Base-by-base conservation (phyloP, 2,329 filamentous ascomycete genomes). In the Pseudogymnoascus sp. region DNA sequence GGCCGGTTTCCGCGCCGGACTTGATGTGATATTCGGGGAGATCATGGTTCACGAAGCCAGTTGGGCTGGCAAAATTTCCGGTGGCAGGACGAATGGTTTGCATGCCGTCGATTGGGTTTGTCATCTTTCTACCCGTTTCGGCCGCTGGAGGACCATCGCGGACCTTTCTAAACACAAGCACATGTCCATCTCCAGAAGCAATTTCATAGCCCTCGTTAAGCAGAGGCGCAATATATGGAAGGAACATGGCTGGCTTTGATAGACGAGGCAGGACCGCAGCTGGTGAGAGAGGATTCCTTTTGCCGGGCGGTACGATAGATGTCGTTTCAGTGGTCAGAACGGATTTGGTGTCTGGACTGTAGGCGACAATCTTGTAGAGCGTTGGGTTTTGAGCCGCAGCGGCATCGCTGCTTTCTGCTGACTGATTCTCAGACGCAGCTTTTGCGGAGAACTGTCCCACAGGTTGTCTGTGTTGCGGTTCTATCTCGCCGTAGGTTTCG, bases 111-210 rank as follows among this genome's bases (percentile, higher is more conserved):
- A 88, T 83, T 0, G 85, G 84, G 66, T 87, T 87, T 30, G 64
- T 67, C 8, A 62, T 62, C 6, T 63, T 57, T 59, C 65, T 57
- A 61, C 78, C 77, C 68, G 78, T 85, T 85, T 65, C 83, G 69
- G 12, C 67, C n/a, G 32, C 22, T 30, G 16, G 12, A 39, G 22
- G 63, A 61, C 12, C 67, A 2, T 73, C 67, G 6, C 77, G 75
- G 3, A 82, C 78, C 71, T 87, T 86, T 64, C 83, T 84, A 68
- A 89, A 87, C 3, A 90, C 79, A 25, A 90, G 76, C 4, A 88
- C 76, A 64, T 89, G 80, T 5, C 80, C 80, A 57, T 77, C 77
- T 1, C 85, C 86, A 2, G 85, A 83, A 1, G 86, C 79, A 38
- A 89, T 84, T 66, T 88, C 85, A 64, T 84, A 90, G 0, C 86